A percentile compares a stretch with the other conserved stretches of the same genome.
Evolutionary conservation across 495 filamentous ascomycete genomes (phyloP).

Genomic region (Chaetomium tenue): DNA sequence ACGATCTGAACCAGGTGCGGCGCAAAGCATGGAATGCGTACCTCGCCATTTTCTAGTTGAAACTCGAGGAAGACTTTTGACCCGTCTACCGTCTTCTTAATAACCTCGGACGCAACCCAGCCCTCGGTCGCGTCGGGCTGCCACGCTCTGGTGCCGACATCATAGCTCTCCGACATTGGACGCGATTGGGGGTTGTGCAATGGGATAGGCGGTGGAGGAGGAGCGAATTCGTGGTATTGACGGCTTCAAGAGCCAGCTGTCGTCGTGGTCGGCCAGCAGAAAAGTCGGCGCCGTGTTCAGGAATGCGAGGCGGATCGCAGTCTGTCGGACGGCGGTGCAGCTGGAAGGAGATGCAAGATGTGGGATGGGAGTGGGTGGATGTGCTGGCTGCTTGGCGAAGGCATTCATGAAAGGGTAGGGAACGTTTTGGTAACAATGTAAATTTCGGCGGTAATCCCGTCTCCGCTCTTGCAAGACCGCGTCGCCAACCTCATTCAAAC

Average conservation of each 20-base stretch:
- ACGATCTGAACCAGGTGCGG: slow-evolving; percentile 19
- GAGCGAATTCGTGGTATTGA: slow-evolving; percentile 23
- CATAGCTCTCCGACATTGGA: slow-evolving; percentile 91
- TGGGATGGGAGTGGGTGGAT: slow-evolving; percentile 14
- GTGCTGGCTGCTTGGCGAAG: slow-evolving; percentile 14
- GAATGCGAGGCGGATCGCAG: slow-evolving; percentile 15
- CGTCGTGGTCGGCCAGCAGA: slow-evolving; percentile 22
- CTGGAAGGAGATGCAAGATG: slow-evolving; percentile 4
- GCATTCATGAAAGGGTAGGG: slow-evolving; percentile 21
- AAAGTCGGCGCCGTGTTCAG: slow-evolving; percentile 14
- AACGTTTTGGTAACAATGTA: slow-evolving; percentile 17
- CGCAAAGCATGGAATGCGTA: slow-evolving; percentile 42
- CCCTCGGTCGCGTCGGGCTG: slow-evolving; percentile 93
- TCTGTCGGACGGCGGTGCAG: slow-evolving; percentile 18
- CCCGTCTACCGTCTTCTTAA: slow-evolving; percentile 79
- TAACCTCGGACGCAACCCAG: slow-evolving; percentile 94
- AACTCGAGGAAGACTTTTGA: slow-evolving; percentile 85
- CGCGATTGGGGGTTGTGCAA: slow-evolving; percentile 26
- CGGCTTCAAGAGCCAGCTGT: slow-evolving; percentile 33
- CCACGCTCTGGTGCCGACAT: slow-evolving; percentile 97
- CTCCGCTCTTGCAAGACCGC: slow-evolving; percentile 14
- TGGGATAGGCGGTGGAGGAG: slow-evolving; percentile 15
- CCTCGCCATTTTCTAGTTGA: slow-evolving; percentile 88
- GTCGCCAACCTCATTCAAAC: not conserved
- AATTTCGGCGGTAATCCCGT: slow-evolving; percentile 17